Percentiles rank a stretch among this genome's conserved stretches.
These are phyloP conservation scores for Syncephalastrum contaminatum DNA, from an alignment of 371 early-diverging fungal species.

Conservation along the genomic window DNA sequence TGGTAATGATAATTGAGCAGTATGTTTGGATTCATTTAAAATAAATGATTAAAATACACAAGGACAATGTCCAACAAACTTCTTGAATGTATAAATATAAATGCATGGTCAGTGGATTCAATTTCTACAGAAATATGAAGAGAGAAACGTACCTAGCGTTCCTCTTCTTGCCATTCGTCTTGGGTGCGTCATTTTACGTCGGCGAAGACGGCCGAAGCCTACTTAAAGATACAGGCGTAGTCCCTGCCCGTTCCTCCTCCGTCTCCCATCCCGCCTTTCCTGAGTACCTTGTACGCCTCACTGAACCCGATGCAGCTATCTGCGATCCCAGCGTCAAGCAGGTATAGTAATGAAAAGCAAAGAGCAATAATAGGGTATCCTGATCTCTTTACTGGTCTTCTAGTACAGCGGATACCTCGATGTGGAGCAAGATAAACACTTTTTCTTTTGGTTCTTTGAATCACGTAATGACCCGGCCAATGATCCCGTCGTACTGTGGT, in stretches of 20 bases:
- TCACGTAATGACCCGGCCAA: slow-evolving; percentile 61
- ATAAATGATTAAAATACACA: too few species aligned
- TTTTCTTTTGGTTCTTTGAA: slow-evolving; percentile 80
- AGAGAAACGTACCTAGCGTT: too few species aligned
- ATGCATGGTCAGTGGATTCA: too few species aligned
- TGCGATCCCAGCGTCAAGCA: slow-evolving; percentile 43
- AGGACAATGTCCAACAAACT: too few species aligned
- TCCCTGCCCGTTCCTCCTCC: slow-evolving; percentile 1
- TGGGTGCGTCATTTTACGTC: too few species aligned
- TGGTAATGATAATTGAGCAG: too few species aligned
- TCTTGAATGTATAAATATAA: too few species aligned
- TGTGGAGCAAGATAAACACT: slow-evolving; percentile 62
- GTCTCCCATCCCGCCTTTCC: slow-evolving; percentile 10
- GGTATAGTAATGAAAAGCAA: slow-evolving; percentile 14
- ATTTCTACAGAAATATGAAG: too few species aligned
- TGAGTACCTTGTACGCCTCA: slow-evolving; percentile 5
- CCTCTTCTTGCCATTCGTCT: too few species aligned
- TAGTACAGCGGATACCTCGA: slow-evolving; percentile 79
- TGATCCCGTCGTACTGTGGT: slow-evolving; percentile 74
- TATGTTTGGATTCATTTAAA: too few species aligned
- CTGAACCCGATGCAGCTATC: slow-evolving; percentile 9
- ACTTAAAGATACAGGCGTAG: too few species aligned
- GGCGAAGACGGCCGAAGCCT: too few species aligned
- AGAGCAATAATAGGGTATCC: not conserved
- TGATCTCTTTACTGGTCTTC: slow-evolving; percentile 1